Percentiles rank a stretch among this genome's conserved stretches.
phyloP scores from a whole-genome alignment of 2,329 filamentous ascomycete species.

The Calonectria montana region DNA sequence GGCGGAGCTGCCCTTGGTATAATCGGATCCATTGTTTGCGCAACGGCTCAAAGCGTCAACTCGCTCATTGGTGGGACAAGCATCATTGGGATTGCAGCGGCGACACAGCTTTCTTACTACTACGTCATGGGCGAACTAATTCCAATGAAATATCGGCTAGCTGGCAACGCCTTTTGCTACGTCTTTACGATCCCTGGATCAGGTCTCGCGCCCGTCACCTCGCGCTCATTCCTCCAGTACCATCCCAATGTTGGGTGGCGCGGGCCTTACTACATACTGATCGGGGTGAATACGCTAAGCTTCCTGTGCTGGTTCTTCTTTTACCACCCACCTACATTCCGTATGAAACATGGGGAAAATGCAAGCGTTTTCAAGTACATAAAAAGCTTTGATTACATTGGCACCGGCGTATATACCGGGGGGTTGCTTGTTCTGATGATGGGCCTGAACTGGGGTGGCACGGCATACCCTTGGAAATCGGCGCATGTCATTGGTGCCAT shows the following conservation, averaged over 20 bases:
- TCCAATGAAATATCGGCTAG: conserved; percentile 50
- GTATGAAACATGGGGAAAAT: conserved; percentile 43
- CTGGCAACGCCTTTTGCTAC: conserved; percentile 47
- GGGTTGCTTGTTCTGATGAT: conserved; percentile 46
- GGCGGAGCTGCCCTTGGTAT: conserved; percentile 46
- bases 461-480: conserved; percentile 47
- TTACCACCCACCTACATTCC: conserved; percentile 49
- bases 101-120: conserved; percentile 51
- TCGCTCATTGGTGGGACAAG: conserved; percentile 51
- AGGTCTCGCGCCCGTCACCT: conserved; percentile 43
- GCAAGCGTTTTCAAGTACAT: conserved; percentile 39
- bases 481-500: conserved; percentile 45
- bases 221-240: conserved; percentile 41
- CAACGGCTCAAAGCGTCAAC: conserved; percentile 48
- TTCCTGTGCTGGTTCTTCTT: conserved; percentile 46
- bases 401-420: conserved; percentile 43
- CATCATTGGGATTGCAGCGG: conserved; percentile 50
- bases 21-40: conserved; percentile 51
- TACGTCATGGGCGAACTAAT: conserved; percentile 52
- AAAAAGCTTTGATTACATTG: conserved; percentile 48
- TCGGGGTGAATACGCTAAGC: conserved; percentile 42
- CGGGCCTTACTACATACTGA: conserved; percentile 44
- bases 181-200: conserved; percentile 45
- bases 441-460: conserved; percentile 47
- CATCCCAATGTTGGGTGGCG: conserved; percentile 43